Conservation (phyloP, 2,329 filamentous ascomycete genomes). For the Penicillium sp. region DNA sequence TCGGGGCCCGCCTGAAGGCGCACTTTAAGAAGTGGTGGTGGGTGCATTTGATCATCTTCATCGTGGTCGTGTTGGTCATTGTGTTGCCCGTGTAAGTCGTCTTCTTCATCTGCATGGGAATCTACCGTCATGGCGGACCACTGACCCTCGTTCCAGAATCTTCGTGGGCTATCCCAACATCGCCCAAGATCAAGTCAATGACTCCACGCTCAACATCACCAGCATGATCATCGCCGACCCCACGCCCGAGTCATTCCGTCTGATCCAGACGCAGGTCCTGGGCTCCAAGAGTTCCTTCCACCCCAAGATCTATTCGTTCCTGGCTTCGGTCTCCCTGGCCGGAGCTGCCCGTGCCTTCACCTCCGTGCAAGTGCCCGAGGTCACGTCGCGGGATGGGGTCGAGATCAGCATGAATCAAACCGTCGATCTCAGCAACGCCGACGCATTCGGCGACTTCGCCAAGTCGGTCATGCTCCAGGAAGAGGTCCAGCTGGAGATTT, state of each 20-base stretch:
- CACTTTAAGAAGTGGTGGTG: slow-evolving; percentile 49
- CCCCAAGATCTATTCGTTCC: slow-evolving; percentile 51
- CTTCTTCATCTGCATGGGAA: too few species aligned
- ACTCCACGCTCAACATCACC: slow-evolving; percentile 47
- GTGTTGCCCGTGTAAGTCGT: slow-evolving; percentile 51
- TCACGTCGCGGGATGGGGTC: slow-evolving; percentile 41
- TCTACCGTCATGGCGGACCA: not conserved
- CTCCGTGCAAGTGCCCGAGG: slow-evolving; percentile 41
- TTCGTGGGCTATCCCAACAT: slow-evolving; percentile 56
- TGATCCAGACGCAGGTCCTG: slow-evolving; percentile 46
- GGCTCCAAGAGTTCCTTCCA: slow-evolving; percentile 47
- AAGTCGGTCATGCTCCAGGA: slow-evolving; percentile 46
- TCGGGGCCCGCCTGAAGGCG: slow-evolving; percentile 22
- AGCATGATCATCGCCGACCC: slow-evolving; percentile 49
- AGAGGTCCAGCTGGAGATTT: slow-evolving; percentile 45
- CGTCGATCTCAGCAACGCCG: slow-evolving; percentile 38
- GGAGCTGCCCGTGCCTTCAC: slow-evolving; percentile 39
- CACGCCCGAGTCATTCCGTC: slow-evolving; percentile 42
- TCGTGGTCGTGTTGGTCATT: slow-evolving; percentile 48
- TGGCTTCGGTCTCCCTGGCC: slow-evolving; percentile 46
- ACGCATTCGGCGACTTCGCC: slow-evolving; percentile 47
- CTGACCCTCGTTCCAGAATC: slow-evolving; percentile 34
- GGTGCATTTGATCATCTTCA: slow-evolving; percentile 47
- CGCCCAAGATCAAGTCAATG: slow-evolving; percentile 50
- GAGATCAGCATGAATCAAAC: slow-evolving; percentile 40